Base-by-base conservation (phyloP, 2,329 filamentous ascomycete species). In the Pestalotiopsis sp. region DNA sequence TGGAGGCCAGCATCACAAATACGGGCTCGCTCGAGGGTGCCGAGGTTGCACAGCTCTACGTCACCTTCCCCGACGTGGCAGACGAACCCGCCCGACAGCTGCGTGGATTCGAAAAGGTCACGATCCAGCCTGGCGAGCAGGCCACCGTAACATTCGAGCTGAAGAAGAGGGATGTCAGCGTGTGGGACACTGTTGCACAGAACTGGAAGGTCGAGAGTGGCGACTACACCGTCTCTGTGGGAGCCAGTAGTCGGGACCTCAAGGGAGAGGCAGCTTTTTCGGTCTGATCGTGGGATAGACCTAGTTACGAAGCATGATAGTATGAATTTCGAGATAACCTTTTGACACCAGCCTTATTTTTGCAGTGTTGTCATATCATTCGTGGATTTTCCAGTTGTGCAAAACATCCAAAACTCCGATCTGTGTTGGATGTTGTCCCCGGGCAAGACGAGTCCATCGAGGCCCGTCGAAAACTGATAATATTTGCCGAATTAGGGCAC, bases 1-100 rank as follows among this genome's bases (percentile, higher is more conserved):
- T 91, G 11, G 88, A 87, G 0, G 87, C 87, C 0, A 89, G 83
- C 1, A 82, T 95, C 52, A 86, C 84, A 68, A 95, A 95, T 82
- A 88, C 84, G 1, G 92, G 92, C 41, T 76, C 74, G 0, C 80
- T 89, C 0, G 78, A 81, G 2, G 91, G 91, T 23, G 90, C 91
- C 71, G 89, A 92, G 70, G 88, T 93, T 0, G 84, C 88, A 0
- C 92, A 94, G 83, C 78, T 93, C 3, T 87, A 86, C 73, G 73
- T 87, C n/a, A 78, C 79, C 6, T 79, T 84, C 61, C 83, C 84
- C 4, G 73, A 79, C 39, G 75, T 79, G 6, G 79, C 80, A 25
- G 79, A 78, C 6, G 71, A 78, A 2, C 78, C 81, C 2, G 84
- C 84, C 59, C 78, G 80, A 69, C 88, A 90, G 75, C 82, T 92